Base-by-base conservation (phyloP, 441 rosid genomes). In the Monsonia emarginata region DNA sequence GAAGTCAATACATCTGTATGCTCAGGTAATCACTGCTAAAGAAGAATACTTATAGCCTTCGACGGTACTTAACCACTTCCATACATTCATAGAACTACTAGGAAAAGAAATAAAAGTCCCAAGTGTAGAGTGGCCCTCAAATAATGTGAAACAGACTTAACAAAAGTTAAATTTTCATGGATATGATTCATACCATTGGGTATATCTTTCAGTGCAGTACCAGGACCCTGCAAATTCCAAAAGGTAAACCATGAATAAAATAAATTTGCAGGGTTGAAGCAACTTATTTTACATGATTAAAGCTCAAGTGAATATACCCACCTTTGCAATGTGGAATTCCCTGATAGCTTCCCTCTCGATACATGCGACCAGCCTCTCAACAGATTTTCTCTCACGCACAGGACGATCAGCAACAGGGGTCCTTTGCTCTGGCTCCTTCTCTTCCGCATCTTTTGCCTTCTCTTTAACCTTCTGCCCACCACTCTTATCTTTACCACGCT, bases 341-440 rank as follows among this genome's bases (percentile, higher is more conserved):
- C 74, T 90, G 48, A 65, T 54, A 68, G 88, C 65, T 72, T 90
- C 97, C 74, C 71, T 93, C 65, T 93, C 97, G 72, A 90, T 63
- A 60, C 88, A 54, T 4, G 93, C 90, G 30, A 93, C 98, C 68
- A 93, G 84, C 84, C 98, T 89, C 75, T 90, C 98, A 72, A 93
- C 97, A 65, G 95, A 87, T 78, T 87, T 93, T 24, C 97, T 80
- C 82, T 90, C 98, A 36, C 98, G 91, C 65, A 88, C 96, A 24
- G 98, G 98, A 66, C 98, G 86, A 74, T 90, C 86, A 63, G 78
- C 75, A 61, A 70, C 69, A 78, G 95, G 91, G 76, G 96, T 89
- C 79, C 81, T 84, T 18, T 72, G 87, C 74, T 82, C 91, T 46
- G 68, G 71, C 69, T 75, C 87, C 71, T 83, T 79, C 38, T 63